phyloP scores from a whole-genome alignment of 495 filamentous ascomycete genomes.

The Xylaria nigripes region DNA sequence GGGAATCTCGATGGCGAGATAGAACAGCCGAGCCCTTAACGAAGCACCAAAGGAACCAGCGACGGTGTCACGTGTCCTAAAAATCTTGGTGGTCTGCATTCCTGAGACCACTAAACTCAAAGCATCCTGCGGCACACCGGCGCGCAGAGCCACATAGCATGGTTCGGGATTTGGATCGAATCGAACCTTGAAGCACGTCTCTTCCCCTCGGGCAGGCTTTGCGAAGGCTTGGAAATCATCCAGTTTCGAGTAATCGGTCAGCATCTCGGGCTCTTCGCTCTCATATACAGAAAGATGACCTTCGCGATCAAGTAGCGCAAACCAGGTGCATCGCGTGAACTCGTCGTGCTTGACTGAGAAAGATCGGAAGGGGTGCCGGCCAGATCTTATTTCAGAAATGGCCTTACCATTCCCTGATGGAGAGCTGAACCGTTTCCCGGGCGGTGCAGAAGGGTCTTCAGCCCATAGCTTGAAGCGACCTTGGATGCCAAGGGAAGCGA shows the following conservation, averaged over 20 bases:
- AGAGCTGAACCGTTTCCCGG: slow-evolving; percentile 67
- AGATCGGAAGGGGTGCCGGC: slow-evolving; percentile 49
- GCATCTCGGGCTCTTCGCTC: slow-evolving; percentile 74
- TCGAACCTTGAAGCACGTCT: slow-evolving; percentile 73
- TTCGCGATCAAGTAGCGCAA: slow-evolving; percentile 75
- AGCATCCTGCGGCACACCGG: slow-evolving; percentile 65
- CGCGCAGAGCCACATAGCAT: slow-evolving; percentile 64
- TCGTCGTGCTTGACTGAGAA: slow-evolving; percentile 71
- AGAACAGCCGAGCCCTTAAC: slow-evolving; percentile 56
- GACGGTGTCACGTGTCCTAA: slow-evolving; percentile 57
- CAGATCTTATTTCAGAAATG: slow-evolving; percentile 39
- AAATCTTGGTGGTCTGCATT: slow-evolving; percentile 72
- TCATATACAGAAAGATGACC: slow-evolving; percentile 75
- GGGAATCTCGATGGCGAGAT: slow-evolving; percentile 67
- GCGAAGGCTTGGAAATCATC: slow-evolving; percentile 58
- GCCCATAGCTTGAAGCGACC: slow-evolving; percentile 84
- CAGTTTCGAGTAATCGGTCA: slow-evolving; percentile 65
- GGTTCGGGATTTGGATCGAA: slow-evolving; percentile 80
- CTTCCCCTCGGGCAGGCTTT: slow-evolving; percentile 60
- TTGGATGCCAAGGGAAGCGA: slow-evolving; percentile 69
- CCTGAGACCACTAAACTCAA: slow-evolving; percentile 73
- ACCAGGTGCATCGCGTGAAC: slow-evolving; percentile 59
- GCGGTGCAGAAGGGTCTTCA: slow-evolving; percentile 69
- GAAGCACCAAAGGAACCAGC: slow-evolving; percentile 42
- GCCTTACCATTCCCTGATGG: slow-evolving; percentile 27